Conservation (phyloP, 2,329 filamentous ascomycete genomes). For the Capronia americana region DNA sequence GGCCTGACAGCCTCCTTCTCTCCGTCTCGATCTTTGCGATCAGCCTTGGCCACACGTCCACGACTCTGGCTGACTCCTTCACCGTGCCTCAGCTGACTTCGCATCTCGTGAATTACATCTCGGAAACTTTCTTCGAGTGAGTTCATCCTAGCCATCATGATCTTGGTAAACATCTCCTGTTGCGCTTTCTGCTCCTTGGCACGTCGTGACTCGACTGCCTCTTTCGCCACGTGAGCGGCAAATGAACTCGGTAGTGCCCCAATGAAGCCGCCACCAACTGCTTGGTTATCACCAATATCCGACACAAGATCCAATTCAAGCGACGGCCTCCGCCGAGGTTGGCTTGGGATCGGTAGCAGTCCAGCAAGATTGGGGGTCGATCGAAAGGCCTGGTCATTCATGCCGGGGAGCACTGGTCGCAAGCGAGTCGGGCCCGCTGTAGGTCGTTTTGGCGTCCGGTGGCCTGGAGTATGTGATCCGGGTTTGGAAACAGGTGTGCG, state of each 20-base stretch:
- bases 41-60: conserved; percentile 18
- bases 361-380: conserved; percentile 63
- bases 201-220: conserved; percentile 65
- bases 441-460: conserved; percentile 54
- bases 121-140: conserved; percentile 89
- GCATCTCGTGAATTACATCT: conserved; percentile 82
- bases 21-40: conserved; percentile 16
- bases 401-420: conserved; percentile 62
- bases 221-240: conserved; percentile 79
- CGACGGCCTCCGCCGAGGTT: conserved; percentile 60
- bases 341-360: conserved; percentile 57
- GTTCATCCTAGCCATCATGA: conserved; percentile 90
- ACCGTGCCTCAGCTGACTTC: conserved; percentile 57
- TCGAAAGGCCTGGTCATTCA: conserved; percentile 55
- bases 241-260: conserved; percentile 75
- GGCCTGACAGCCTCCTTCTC: conserved; percentile 29
- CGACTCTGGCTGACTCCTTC: conserved; percentile 25
- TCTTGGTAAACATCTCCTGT: conserved; percentile 75
- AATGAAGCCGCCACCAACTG: conserved; percentile 66
- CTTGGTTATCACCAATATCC: conserved; percentile 69
- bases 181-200: conserved; percentile 48
- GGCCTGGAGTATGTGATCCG: conserved; percentile 39
- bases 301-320: conserved; percentile 76
- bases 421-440: conserved; percentile 52
- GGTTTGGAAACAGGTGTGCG: conserved; percentile 38